phyloP scores from a whole-genome alignment of 2,329 filamentous ascomycete species.

The Botryotinia calthae region DNA sequence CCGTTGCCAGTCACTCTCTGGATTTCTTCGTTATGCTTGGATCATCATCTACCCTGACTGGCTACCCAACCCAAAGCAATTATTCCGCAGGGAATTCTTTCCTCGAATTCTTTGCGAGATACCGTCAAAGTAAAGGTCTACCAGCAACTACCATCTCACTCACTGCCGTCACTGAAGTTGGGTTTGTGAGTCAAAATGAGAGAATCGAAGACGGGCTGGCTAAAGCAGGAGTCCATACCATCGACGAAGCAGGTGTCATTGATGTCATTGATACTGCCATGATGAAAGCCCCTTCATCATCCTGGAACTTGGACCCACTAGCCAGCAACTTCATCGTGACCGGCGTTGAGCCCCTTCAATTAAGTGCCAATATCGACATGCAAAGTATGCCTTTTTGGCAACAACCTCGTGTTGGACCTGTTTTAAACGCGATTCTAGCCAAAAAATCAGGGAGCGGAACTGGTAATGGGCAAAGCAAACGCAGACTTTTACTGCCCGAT shows the following conservation, averaged over 20 bases:
- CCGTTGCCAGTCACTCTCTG: constrained; percentile 26
- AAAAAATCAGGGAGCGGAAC: not conserved
- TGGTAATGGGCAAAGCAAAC: not conserved
- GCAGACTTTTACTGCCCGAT: not conserved
- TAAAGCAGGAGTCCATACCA: constrained; percentile 24
- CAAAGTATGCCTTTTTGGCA: not conserved
- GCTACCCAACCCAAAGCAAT: constrained; percentile 39
- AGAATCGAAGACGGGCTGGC: constrained; percentile 20
- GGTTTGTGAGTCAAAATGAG: constrained; percentile 38
- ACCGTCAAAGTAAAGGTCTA: constrained; percentile 33
- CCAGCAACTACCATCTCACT: constrained; percentile 34
- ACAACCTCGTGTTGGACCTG: not conserved
- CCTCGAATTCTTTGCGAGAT: constrained; percentile 39
- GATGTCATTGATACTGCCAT: constrained; percentile 31
- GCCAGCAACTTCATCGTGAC: constrained; percentile 7
- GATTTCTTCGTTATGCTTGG: constrained; percentile 42
- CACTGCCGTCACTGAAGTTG: constrained; percentile 41
- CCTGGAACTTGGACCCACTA: not conserved
- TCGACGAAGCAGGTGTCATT: constrained; percentile 24
- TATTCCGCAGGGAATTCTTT: constrained; percentile 43
- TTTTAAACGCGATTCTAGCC: not conserved
- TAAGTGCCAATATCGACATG: not conserved
- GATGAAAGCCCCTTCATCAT: not conserved
- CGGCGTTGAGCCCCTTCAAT: constrained; percentile 2
- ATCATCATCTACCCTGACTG: constrained; percentile 36